These are phyloP conservation scores for Ustilago xerochloae DNA, from an alignment of 1,284 basidiomycete species.

Conservation along the genomic window DNA sequence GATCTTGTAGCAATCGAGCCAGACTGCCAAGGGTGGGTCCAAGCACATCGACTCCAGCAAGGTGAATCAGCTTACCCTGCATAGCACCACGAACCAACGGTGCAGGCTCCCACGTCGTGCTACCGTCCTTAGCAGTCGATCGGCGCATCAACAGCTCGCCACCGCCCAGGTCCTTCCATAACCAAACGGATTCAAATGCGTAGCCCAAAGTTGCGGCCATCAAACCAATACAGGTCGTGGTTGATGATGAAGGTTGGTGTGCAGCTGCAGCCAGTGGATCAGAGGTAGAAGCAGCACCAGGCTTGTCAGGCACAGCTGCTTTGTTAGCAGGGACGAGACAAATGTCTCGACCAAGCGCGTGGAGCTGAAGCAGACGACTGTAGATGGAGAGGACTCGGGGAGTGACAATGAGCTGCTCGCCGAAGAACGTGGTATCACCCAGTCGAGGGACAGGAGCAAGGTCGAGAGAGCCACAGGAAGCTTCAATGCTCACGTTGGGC, in stretches of 20 bases:
- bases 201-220: conserved; percentile 68
- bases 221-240: conserved; percentile 65
- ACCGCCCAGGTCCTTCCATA: conserved; percentile 69
- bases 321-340: conserved; percentile 59
- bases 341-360: conserved; percentile 65
- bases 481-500: conserved; percentile 30
- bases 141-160: conserved; percentile 67
- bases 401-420: conserved; percentile 56
- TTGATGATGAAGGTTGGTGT: conserved; percentile 66
- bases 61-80: conserved; percentile 67
- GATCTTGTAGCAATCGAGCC: conserved; percentile 61
- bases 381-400: conserved; percentile 65
- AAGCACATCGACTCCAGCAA: conserved; percentile 69
- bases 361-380: conserved; percentile 67
- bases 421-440: conserved; percentile 23
- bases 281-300: conserved; percentile 33
- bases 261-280: conserved; percentile 32
- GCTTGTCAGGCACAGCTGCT: conserved; percentile 21
- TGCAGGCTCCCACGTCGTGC: conserved; percentile 65
- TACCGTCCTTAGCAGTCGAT: conserved; percentile 60
- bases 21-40: conserved; percentile 66
- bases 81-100: conserved; percentile 64
- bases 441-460: conserved; percentile 55
- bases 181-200: conserved; percentile 66
- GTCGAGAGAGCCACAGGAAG: conserved; percentile 57